These are phyloP conservation scores for Colletotrichum sp. DNA, from an alignment of 2,329 filamentous ascomycete species.

Conservation along the genomic window DNA sequence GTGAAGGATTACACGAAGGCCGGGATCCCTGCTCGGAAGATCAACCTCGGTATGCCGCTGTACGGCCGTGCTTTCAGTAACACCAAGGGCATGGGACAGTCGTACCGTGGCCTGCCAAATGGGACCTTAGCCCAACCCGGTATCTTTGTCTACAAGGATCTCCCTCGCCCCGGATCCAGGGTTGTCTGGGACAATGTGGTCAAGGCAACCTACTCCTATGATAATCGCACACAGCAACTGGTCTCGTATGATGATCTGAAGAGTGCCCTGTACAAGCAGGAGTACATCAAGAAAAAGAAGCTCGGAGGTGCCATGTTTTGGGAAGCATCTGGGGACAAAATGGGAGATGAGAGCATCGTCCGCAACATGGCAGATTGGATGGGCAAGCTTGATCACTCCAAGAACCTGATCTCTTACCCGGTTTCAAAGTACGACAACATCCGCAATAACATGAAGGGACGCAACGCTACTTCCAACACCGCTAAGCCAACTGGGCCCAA, in stretches of 20 bases:
- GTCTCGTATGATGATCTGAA: constrained; percentile 74
- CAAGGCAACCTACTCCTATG: constrained; percentile 76
- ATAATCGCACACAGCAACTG: constrained; percentile 63
- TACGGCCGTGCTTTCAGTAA: constrained; percentile 36
- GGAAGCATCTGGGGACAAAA: constrained; percentile 76
- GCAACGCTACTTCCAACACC: not conserved
- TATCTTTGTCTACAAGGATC: constrained; percentile 80
- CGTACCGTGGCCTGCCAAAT: constrained; percentile 68
- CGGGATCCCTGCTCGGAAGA: constrained; percentile 66
- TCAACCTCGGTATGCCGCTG: constrained; percentile 77
- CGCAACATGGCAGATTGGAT: not conserved
- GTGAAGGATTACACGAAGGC: constrained; percentile 65
- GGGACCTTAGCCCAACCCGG: constrained; percentile 73
- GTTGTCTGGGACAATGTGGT: constrained; percentile 62
- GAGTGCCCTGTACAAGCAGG: constrained; percentile 66
- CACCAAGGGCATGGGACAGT: constrained; percentile 68
- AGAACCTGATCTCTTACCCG: constrained; percentile 4
- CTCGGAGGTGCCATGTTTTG: constrained; percentile 87
- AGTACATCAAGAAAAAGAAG: constrained; percentile 65
- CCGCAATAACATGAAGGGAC: not conserved
- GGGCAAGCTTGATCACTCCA: not conserved
- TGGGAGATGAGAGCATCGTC: constrained; percentile 42
- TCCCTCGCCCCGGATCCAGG: constrained; percentile 66
- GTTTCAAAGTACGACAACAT: constrained; percentile 11
- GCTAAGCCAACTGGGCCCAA: not conserved